A percentile compares a stretch with the other conserved stretches of the same genome.
These are phyloP conservation scores for Amylocarpus encephaloides DNA, from an alignment of 2,329 filamentous ascomycete genomes.

Conservation along the genomic window DNA sequence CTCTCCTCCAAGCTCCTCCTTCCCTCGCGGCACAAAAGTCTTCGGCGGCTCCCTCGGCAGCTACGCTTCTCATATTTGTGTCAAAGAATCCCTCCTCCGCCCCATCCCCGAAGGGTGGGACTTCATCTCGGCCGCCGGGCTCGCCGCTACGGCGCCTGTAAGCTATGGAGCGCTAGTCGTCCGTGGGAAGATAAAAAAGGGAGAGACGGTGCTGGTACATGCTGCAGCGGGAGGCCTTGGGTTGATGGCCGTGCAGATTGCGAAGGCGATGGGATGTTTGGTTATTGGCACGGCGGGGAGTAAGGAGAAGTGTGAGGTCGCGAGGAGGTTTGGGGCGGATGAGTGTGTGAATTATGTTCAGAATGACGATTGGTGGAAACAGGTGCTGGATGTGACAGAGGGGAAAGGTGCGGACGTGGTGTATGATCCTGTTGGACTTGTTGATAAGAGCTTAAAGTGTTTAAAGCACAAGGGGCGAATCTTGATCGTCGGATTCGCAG, in stretches of 20 bases:
- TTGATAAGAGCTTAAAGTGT: slow-evolving; percentile 48
- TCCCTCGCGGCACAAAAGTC: slow-evolving; percentile 44
- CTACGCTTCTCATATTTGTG: slow-evolving; percentile 45
- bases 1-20: slow-evolving; percentile 32
- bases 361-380: slow-evolving; percentile 42
- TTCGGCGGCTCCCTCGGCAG: slow-evolving; percentile 47
- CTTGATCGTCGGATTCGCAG: slow-evolving; percentile 54
- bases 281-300: slow-evolving; percentile 49
- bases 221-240: slow-evolving; percentile 31
- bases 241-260: slow-evolving; percentile 51
- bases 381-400: slow-evolving; percentile 41
- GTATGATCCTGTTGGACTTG: slow-evolving; percentile 51
- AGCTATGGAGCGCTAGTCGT: slow-evolving; percentile 22
- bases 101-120: slow-evolving; percentile 22
- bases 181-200: slow-evolving; percentile 14
- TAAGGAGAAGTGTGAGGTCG: slow-evolving; percentile 38
- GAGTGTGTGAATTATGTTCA: slow-evolving; percentile 37
- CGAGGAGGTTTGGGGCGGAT: slow-evolving; percentile 36
- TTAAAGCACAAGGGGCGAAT: slow-evolving; percentile 47
- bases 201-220: slow-evolving; percentile 32
- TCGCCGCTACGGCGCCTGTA: slow-evolving; percentile 22
- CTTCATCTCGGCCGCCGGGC: slow-evolving; percentile 24
- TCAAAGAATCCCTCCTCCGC: slow-evolving; percentile 35
- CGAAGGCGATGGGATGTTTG: slow-evolving; percentile 44
- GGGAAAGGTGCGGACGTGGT: slow-evolving; percentile 50